Evolutionary conservation across 2,329 filamentous ascomycete species (phyloP).

Genomic region (Paraphaeosphaeria sporulosa): DNA sequence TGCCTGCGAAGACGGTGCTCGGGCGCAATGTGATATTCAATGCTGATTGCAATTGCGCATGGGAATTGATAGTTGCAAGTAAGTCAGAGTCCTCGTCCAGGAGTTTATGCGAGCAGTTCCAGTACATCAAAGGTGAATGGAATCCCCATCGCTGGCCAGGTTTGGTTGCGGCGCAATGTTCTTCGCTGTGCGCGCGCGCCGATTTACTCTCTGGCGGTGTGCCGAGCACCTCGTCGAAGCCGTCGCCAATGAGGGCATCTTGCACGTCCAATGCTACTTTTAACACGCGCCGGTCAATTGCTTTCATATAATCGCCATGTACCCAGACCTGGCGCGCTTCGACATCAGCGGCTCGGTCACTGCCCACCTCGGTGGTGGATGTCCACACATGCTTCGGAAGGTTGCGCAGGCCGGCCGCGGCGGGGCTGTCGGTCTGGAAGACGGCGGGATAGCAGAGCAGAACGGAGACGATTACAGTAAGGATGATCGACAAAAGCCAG

Average conservation of each 20-base stretch:
- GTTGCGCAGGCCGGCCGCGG: conserved; percentile 73
- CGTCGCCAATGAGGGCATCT: conserved; percentile 68
- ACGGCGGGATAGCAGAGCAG: conserved; percentile 77
- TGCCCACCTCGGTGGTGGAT: conserved; percentile 69
- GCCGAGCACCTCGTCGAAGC: conserved; percentile 27
- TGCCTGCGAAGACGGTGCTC: conserved; percentile 84
- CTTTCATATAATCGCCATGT: conserved; percentile 81
- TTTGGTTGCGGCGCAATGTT: conserved; percentile 43
- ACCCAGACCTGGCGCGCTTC: conserved; percentile 84
- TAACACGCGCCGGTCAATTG: conserved; percentile 71
- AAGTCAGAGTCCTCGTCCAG: conserved; percentile 70
- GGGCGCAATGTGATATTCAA: conserved; percentile 78
- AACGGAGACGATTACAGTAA: conserved; percentile 75
- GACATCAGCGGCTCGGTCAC: conserved; percentile 67
- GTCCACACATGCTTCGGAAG: conserved; percentile 85
- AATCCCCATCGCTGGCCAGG: conserved; percentile 76
- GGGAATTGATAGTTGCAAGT: conserved; percentile 72
- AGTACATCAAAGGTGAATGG: conserved; percentile 84
- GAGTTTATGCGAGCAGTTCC: conserved; percentile 69
- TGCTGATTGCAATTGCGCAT: conserved; percentile 67
- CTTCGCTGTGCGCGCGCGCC: conserved; percentile 20
- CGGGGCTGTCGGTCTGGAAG: conserved; percentile 77
- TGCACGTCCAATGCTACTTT: conserved; percentile 74
- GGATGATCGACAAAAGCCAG: conserved; percentile 75
- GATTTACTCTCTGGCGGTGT: conserved; percentile 12